phyloP scores from a whole-genome alignment of 1,284 basidiomycete species.

The Mycena citricolor region DNA sequence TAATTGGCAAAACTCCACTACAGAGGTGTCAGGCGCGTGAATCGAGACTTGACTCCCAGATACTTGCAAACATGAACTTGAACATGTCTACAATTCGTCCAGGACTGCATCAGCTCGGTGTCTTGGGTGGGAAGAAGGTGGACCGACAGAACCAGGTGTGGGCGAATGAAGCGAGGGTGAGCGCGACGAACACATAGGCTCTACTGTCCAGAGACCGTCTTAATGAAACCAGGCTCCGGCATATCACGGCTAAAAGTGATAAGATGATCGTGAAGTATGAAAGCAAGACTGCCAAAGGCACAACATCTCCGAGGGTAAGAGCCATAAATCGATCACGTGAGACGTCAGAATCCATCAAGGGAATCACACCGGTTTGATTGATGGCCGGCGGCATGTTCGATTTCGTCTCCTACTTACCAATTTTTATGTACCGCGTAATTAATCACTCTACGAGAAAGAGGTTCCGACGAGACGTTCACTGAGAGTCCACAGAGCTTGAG shows the following conservation, averaged over 20 bases:
- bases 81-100: constrained; percentile 46
- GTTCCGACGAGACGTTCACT: constrained; percentile 12
- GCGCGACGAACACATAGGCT: constrained; percentile 30
- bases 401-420: too few species aligned
- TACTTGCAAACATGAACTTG: constrained; percentile 48
- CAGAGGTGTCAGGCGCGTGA: background rate
- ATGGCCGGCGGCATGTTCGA: too few species aligned
- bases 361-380: too few species aligned
- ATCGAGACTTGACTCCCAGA: background rate
- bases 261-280: too few species aligned
- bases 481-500: constrained; percentile 11
- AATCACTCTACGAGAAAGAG: too few species aligned
- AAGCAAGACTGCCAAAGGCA: too few species aligned
- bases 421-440: too few species aligned
- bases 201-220: constrained; percentile 12
- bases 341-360: too few species aligned
- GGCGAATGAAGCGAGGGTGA: constrained; percentile 42
- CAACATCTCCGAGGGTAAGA: too few species aligned
- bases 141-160: constrained; percentile 68
- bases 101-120: background rate
- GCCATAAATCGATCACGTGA: too few species aligned
- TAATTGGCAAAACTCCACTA: constrained; percentile 59
- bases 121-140: constrained; percentile 3
- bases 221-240: too few species aligned
- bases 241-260: too few species aligned